phyloP scores from a whole-genome alignment of 1,284 basidiomycete species.

The Trichosporon ovoides region DNA sequence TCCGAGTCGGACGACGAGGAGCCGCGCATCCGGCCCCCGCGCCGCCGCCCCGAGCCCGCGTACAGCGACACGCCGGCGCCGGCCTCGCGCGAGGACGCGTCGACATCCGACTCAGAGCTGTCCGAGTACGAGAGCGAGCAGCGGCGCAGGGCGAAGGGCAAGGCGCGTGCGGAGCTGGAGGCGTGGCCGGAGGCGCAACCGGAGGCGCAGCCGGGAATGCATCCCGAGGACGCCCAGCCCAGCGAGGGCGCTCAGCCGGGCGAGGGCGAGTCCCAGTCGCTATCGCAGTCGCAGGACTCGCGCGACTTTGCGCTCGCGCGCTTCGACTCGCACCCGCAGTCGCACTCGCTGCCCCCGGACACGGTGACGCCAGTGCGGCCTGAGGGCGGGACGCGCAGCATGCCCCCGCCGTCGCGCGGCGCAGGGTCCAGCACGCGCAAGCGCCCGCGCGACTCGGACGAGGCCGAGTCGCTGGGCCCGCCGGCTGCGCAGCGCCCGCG shows the following conservation, averaged over 20 bases:
- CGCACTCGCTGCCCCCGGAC: not conserved
- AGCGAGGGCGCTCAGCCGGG: not conserved
- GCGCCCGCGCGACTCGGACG: not conserved
- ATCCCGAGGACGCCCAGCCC: not conserved
- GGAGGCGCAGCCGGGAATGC: not conserved
- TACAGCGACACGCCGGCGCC: not conserved
- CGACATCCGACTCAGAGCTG: constrained; percentile 20
- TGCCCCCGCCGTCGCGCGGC: not conserved
- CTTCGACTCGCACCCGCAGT: not conserved
- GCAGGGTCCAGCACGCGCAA: not conserved
- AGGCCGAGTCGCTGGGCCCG: not conserved
- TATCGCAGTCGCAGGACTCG: constrained; percentile 18
- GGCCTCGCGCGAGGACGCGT: not conserved
- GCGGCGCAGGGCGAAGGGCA: constrained; percentile 4
- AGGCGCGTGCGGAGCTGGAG: not conserved
- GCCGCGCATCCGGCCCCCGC: not conserved
- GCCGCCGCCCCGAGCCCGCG: not conserved
- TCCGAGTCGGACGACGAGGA: not conserved
- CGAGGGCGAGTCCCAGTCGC: constrained; percentile 8
- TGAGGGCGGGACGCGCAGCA: not conserved
- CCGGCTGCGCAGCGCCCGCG: not conserved
- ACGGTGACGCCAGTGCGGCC: not conserved
- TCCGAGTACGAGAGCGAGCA: constrained; percentile 25
- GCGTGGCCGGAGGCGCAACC: too few species aligned
- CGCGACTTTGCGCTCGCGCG: constrained; percentile 3